Evolutionary conservation across 176 grass and related monocot genomes (phyloP).

Genomic region (Secale cereale): DNA sequence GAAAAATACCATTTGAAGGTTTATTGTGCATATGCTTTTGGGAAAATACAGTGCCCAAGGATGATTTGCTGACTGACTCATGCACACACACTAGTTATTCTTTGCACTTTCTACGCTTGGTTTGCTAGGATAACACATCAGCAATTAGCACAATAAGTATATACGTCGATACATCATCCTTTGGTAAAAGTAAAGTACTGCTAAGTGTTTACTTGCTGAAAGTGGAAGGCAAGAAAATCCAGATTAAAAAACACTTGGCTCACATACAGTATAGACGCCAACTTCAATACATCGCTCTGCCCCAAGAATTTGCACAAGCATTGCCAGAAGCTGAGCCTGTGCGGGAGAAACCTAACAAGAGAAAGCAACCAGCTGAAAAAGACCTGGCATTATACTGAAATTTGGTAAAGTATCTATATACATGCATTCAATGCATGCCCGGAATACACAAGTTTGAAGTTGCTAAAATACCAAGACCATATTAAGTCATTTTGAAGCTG

Average conservation of each 20-base stretch:
- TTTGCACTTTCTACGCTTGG: neutral
- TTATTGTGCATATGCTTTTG: neutral
- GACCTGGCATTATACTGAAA: neutral
- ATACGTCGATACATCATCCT: neutral
- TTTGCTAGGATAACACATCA: neutral
- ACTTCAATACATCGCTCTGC: conserved; percentile 86
- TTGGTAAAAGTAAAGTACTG: neutral
- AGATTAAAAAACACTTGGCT: neutral
- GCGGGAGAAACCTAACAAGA: conserved; percentile 75
- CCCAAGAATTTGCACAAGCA: conserved; percentile 83
- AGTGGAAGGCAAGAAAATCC: neutral
- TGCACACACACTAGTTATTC: neutral
- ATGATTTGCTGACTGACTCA: neutral
- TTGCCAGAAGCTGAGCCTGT: conserved; percentile 82
- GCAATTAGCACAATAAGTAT: neutral
- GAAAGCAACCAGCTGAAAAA: neutral
- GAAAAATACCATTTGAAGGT: neutral
- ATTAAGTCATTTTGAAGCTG: neutral
- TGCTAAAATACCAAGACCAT: neutral
- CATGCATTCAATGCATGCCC: neutral
- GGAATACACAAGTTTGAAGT: neutral
- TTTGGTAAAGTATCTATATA: neutral
- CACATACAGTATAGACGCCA: conserved; percentile 78
- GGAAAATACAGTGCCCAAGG: neutral
- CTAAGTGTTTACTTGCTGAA: neutral